These are phyloP conservation scores for Apiotrichum mycotoxinovorans DNA, from an alignment of 1,284 basidiomycete species.

Conservation along the genomic window DNA sequence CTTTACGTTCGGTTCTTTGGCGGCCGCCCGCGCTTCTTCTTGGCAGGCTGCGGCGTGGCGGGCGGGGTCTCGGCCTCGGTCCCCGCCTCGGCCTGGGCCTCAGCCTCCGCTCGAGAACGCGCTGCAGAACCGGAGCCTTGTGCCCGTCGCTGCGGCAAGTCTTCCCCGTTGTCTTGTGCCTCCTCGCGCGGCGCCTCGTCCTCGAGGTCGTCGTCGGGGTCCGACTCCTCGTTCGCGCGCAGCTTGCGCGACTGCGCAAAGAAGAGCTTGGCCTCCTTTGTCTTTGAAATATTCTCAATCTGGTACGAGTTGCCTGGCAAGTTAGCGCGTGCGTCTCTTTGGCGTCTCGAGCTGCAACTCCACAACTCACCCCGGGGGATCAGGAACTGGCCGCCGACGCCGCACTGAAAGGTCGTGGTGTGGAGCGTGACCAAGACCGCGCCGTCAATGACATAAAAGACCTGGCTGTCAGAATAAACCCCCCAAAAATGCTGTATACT, in stretches of 20 bases:
- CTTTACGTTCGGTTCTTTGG: no score
- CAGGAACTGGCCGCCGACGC: slow-evolving; percentile 81
- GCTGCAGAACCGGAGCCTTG: background rate
- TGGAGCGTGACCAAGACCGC: slow-evolving; percentile 82
- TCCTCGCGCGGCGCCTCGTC: slow-evolving; percentile 1
- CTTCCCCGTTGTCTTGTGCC: slow-evolving; percentile 2
- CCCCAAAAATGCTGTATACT: slow-evolving; percentile 42
- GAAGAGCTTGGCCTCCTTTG: slow-evolving; percentile 72
- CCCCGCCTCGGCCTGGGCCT: no score
- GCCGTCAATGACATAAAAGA: slow-evolving; percentile 83
- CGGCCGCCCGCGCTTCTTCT: no score
- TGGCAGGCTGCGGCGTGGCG: no score
- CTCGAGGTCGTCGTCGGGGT: slow-evolving; percentile 27
- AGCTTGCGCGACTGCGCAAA: slow-evolving; percentile 89
- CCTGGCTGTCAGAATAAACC: slow-evolving; percentile 52
- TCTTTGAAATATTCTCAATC: slow-evolving; percentile 78
- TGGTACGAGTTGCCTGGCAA: slow-evolving; percentile 82
- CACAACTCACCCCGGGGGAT: slow-evolving; percentile 78
- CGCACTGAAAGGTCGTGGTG: slow-evolving; percentile 69
- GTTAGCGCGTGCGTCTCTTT: no score
- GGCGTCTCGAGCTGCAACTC: no score
- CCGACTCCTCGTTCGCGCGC: slow-evolving; percentile 45
- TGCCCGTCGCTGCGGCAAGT: background rate
- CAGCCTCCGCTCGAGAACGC: no score
- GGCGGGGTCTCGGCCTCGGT: no score